Conservation (phyloP, 148 eudicot genomes). For the Fagopyrum tataricum region DNA sequence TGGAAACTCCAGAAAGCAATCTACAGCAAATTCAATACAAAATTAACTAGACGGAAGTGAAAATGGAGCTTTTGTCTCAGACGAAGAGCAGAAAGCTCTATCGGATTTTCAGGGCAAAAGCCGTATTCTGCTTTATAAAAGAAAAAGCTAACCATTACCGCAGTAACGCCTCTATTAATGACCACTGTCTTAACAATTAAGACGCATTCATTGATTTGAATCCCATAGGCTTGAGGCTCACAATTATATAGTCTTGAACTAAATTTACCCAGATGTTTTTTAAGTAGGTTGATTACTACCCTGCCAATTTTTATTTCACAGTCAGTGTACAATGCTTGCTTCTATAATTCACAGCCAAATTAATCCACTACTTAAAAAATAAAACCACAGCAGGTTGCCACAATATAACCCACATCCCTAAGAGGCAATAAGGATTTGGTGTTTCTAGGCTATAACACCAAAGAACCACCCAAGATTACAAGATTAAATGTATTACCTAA, state of each 20-base stretch:
- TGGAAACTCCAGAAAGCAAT: slow-evolving; percentile 14
- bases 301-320: not conserved
- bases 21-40: slow-evolving; percentile 11
- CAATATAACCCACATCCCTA: slow-evolving; percentile 6
- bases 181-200: slow-evolving; percentile 6
- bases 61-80: slow-evolving; percentile 5
- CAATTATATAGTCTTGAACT: not conserved
- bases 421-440: not conserved
- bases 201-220: slow-evolving; percentile 5
- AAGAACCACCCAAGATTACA: slow-evolving; percentile 5
- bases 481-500: not conserved
- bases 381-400: slow-evolving; percentile 1
- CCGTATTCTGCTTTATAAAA: not conserved
- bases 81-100: not conserved
- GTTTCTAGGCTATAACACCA: slow-evolving; percentile 1
- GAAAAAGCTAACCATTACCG: slow-evolving; percentile 6
- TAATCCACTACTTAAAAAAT: slow-evolving; percentile 1
- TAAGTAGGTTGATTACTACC: not conserved
- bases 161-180: slow-evolving; percentile 5
- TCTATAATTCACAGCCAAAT: not conserved
- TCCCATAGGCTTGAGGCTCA: slow-evolving; percentile 1
- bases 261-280: not conserved
- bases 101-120: not conserved
- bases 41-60: slow-evolving; percentile 9
- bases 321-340: not conserved